Conservation (phyloP, 768 basidiomycete genomes). For the Rubroboletus pulcherrimus region DNA sequence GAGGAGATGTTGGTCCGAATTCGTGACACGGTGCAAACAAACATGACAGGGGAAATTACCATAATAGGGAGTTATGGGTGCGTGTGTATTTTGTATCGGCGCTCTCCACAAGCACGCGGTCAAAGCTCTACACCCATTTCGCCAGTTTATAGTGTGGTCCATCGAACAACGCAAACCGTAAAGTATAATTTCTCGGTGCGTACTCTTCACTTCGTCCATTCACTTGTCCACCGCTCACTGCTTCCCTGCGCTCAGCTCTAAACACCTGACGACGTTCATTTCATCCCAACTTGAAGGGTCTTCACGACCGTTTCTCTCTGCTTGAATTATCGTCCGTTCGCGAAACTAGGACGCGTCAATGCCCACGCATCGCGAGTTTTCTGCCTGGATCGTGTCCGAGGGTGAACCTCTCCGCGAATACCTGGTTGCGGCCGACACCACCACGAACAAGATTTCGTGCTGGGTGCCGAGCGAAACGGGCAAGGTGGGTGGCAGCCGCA, state of each 20-base stretch:
- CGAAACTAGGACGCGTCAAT: constrained; percentile 23
- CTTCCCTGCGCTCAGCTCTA: not conserved
- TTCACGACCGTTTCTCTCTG: too few relatives aligned
- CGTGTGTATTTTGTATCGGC: constrained; percentile 9
- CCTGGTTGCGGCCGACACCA: constrained; percentile 46
- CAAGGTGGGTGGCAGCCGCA: constrained; percentile 37
- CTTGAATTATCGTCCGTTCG: not conserved
- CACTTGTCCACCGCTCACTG: not conserved
- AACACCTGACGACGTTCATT: not conserved
- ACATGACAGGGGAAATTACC: not conserved
- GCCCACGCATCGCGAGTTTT: constrained; percentile 59
- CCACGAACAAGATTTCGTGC: constrained; percentile 49
- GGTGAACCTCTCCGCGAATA: constrained; percentile 51
- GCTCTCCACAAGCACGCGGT: not conserved
- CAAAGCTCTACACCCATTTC: not conserved
- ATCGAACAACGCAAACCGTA: not conserved
- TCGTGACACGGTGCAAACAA: not conserved
- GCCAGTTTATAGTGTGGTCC: not conserved
- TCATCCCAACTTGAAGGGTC: not conserved
- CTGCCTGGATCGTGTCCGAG: constrained; percentile 63
- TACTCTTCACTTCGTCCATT: not conserved
- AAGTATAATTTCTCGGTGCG: not conserved
- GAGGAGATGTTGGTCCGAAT: not conserved
- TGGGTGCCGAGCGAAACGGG: constrained; percentile 65
- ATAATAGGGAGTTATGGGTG: constrained; percentile 15